Conservation (phyloP, 2,329 filamentous ascomycete genomes). For the Didymella keratinophila region DNA sequence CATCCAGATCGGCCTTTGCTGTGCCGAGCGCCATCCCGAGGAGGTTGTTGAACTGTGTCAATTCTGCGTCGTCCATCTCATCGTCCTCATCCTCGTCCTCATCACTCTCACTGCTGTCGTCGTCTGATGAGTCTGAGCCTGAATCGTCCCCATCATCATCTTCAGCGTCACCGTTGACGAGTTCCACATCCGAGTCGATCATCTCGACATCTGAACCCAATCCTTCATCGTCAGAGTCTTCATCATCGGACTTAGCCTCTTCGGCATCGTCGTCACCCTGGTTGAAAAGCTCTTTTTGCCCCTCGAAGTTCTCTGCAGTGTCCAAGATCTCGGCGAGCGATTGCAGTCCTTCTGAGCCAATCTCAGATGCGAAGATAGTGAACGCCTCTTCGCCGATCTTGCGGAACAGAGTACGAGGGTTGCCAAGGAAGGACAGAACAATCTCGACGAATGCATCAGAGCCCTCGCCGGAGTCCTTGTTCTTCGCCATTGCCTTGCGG, state of each 20-base stretch:
- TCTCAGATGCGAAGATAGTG: slow-evolving; percentile 76
- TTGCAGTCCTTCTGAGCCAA: slow-evolving; percentile 76
- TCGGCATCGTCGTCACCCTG: slow-evolving; percentile 57
- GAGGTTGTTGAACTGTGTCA: slow-evolving; percentile 74
- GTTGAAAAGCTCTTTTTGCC: slow-evolving; percentile 86
- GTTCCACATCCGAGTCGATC: slow-evolving; percentile 40
- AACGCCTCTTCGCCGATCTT: slow-evolving; percentile 91
- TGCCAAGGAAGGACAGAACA: slow-evolving; percentile 86
- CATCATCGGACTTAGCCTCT: slow-evolving; percentile 55
- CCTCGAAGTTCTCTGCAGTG: slow-evolving; percentile 80
- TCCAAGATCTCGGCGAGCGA: slow-evolving; percentile 73
- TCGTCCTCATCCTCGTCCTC: slow-evolving; percentile 52
- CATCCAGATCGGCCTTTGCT: slow-evolving; percentile 60
- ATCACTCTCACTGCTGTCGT: slow-evolving; percentile 34
- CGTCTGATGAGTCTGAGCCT: slow-evolving; percentile 26
- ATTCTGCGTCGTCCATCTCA: slow-evolving; percentile 61
- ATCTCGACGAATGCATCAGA: slow-evolving; percentile 75
- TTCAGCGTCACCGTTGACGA: slow-evolving; percentile 38
- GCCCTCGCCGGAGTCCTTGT: slow-evolving; percentile 34
- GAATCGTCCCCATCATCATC: slow-evolving; percentile 32
- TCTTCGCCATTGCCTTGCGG: slow-evolving; percentile 67
- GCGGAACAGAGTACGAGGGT: slow-evolving; percentile 82
- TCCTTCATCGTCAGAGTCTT: slow-evolving; percentile 57
- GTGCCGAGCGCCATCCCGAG: slow-evolving; percentile 81
- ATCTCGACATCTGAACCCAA: slow-evolving; percentile 56